Base-by-base conservation (phyloP, 208 protist species). In the Naegleria fowleri region DNA sequence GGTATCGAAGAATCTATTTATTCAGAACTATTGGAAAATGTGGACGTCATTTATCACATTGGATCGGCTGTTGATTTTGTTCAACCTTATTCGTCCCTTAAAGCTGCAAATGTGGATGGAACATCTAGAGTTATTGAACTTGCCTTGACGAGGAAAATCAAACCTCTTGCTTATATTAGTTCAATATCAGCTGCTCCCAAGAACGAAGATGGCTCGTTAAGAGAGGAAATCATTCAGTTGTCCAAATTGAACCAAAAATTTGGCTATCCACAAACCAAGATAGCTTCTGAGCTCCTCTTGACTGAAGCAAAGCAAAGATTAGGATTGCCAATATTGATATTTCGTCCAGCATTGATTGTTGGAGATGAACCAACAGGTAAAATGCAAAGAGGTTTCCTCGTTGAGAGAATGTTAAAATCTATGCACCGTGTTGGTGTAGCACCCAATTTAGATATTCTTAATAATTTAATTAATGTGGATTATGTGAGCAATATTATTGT, bases 401-500 rank as follows among this genome's bases (percentile, higher is more conserved):
- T 29, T 5, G 58, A 76, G n/a, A 9, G 58, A n/a, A 29, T 76
- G 6, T 76, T 76, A 76, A 9, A 76, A 76, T 76, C 58, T 5
- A 76, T 76, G 16, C 16, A 76, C 4, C 4, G 22, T 29, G 6
- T 25, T 9, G n/a, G n/a, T 4, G n/a, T 5, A 5, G n/a, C 15
- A 5, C 58, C 58, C 16, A 9, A 76, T n/a, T 9, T 9, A 9
- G 22, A 9, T n/a, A 76, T 76, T 9, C 19, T 76, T 76, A 29
- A 25, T n/a, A 29, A 76, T 25, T 76, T 76, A 25, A 25, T 76
- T 5, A 76, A 76, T 29, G 58, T 76, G 16, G 58, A 76, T 25
- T 76, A n/a, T 76, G 58, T 76, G n/a, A 76, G 58, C 58, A 76
- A 76, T n/a, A 29, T 76, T 25, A 76, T 76, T 76, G 58, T 76